Percentiles rank a stretch among this genome's conserved stretches.
Conservation (phyloP, 139 green algal species). For the Zygnema circumcarinatum region DNA sequence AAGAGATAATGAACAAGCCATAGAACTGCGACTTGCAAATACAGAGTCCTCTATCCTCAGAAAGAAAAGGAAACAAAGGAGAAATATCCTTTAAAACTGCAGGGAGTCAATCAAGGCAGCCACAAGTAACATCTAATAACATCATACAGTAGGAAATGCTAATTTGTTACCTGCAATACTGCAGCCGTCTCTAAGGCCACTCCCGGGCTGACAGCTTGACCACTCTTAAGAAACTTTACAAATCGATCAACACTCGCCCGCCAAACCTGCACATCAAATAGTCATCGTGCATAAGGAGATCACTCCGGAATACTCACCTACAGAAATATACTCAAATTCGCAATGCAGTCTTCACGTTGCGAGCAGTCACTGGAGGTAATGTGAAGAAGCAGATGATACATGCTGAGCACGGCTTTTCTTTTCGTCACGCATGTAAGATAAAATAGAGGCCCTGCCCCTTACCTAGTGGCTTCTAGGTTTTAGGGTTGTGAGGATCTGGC, state of each 20-base stretch:
- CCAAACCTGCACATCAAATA: constrained; percentile 23
- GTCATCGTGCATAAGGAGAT: too few relatives aligned
- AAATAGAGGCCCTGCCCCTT: too few relatives aligned
- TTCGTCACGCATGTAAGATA: too few relatives aligned
- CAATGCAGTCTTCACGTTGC: too few relatives aligned
- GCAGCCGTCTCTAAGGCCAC: constrained; percentile 66
- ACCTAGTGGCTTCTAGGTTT: too few relatives aligned
- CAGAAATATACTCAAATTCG: too few relatives aligned
- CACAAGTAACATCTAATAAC: background rate
- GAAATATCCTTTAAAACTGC: background rate
- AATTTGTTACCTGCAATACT: constrained; percentile 53
- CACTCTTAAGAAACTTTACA: constrained; percentile 67
- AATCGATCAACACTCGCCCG: constrained; percentile 70
- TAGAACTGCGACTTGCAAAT: background rate
- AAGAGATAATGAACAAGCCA: background rate
- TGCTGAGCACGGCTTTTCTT: too few relatives aligned
- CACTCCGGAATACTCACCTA: too few relatives aligned
- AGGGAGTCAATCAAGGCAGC: background rate
- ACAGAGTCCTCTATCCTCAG: background rate
- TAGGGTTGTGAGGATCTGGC: too few relatives aligned
- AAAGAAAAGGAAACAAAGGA: background rate
- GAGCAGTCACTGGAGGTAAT: background rate
- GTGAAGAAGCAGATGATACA: background rate
- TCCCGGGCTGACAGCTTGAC: constrained; percentile 63
- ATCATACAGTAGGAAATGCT: background rate